Evolutionary conservation across 1,139 yeast species (phyloP).

Genomic region (Candida tropicalis): DNA sequence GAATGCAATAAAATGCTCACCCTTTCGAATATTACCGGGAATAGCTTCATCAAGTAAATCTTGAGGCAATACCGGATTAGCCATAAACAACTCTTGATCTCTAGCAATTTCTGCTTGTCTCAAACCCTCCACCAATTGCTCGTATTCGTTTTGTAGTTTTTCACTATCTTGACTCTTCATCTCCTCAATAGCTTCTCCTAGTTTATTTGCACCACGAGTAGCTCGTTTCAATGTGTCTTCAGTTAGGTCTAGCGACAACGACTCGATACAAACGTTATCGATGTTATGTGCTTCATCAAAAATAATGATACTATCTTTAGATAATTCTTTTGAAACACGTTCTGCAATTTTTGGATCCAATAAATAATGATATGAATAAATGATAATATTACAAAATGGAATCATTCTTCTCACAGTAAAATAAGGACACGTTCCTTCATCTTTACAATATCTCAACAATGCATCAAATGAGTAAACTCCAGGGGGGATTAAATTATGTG

Average conservation of each 20-base stretch:
- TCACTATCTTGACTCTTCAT: slow-evolving; percentile 82
- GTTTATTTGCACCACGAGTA: slow-evolving; percentile 71
- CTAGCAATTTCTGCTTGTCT: slow-evolving; percentile 75
- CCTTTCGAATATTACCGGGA: slow-evolving; percentile 95
- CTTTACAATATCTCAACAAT: slow-evolving; percentile 73
- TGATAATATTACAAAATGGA: slow-evolving; percentile 89
- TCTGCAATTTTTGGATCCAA: slow-evolving; percentile 97
- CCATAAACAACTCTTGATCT: slow-evolving; percentile 81
- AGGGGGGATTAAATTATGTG: slow-evolving; percentile 82
- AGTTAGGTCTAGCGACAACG: slow-evolving; percentile 77
- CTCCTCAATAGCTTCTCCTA: slow-evolving; percentile 75
- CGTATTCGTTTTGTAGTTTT: slow-evolving; percentile 86
- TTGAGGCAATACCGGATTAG: slow-evolving; percentile 83
- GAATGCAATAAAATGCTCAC: slow-evolving; percentile 94
- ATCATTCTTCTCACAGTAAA: slow-evolving; percentile 98
- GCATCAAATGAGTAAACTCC: slow-evolving; percentile 96
- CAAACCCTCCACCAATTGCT: slow-evolving; percentile 85
- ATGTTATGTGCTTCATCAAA: slow-evolving; percentile 99
- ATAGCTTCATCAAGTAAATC: slow-evolving; percentile 90
- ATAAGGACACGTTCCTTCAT: slow-evolving; percentile 87
- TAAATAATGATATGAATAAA: slow-evolving; percentile 93
- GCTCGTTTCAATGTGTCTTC: slow-evolving; percentile 51
- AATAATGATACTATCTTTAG: slow-evolving; percentile 90
- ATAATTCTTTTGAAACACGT: slow-evolving; percentile 86
- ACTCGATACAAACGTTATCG: slow-evolving; percentile 97